phyloP scores from a whole-genome alignment of 345 rosid genomes.

The Salix arbutifolia region DNA sequence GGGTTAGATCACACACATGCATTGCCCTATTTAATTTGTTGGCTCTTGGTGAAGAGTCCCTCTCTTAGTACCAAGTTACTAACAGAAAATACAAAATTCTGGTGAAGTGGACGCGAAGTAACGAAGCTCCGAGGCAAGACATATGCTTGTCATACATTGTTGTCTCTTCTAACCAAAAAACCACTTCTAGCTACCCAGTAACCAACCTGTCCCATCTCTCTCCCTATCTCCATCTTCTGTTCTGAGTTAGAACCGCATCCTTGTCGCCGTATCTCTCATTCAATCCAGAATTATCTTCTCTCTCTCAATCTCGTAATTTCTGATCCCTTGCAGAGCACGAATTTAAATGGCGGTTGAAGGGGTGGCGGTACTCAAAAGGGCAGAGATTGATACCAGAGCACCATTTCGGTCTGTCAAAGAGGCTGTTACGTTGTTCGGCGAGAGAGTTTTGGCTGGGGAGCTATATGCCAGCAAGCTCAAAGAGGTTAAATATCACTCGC shows the following conservation, averaged over 20 bases:
- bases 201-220: background rate
- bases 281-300: conserved; percentile 1
- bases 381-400: conserved; percentile 66
- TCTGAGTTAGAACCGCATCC: conserved; percentile 17
- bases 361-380: conserved; percentile 35
- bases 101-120: conserved; percentile 74
- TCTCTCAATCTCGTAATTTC: background rate
- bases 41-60: conserved; percentile 29
- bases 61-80: background rate
- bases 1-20: background rate
- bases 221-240: background rate
- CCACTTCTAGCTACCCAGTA: conserved; percentile 15
- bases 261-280: background rate
- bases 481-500: conserved; percentile 22
- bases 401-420: conserved; percentile 79
- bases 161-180: background rate
- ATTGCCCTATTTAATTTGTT: conserved; percentile 5
- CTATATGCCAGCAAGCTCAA: conserved; percentile 55
- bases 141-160: conserved; percentile 22
- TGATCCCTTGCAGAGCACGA: background rate
- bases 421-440: conserved; percentile 77
- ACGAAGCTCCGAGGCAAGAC: conserved; percentile 27
- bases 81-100: conserved; percentile 14
- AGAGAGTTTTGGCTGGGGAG: conserved; percentile 62
- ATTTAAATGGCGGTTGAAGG: conserved; percentile 26